Conservation (phyloP, 352 stramenopile species). For the Phytopythium boreale region DNA sequence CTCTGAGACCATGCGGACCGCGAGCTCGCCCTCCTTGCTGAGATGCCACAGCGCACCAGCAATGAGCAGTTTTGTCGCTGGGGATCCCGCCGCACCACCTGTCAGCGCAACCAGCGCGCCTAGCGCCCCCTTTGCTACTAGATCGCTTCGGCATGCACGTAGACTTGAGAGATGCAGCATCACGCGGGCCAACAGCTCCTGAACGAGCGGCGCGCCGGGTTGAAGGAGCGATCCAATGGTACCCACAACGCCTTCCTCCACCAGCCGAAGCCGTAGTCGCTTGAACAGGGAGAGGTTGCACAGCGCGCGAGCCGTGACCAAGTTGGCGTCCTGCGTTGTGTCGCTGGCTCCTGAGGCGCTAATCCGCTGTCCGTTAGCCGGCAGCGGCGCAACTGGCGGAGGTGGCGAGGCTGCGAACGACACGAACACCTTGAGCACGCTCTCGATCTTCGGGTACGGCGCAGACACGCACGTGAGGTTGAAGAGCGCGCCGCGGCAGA, state of each 20-base stretch:
- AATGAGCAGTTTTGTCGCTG: constrained; percentile 49
- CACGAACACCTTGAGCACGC: constrained; percentile 71
- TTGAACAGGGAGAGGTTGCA: constrained; percentile 90
- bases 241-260: constrained; percentile 88
- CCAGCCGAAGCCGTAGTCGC: constrained; percentile 67
- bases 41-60: constrained; percentile 60
- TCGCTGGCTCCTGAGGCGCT: constrained; percentile 3
- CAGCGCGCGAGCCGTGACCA: constrained; percentile 65
- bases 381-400: constrained; percentile 9
- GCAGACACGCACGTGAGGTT: constrained; percentile 87
- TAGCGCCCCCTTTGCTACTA: constrained; percentile 73
- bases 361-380: constrained; percentile 12
- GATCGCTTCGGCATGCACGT: constrained; percentile 54
- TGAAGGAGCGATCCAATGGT: constrained; percentile 65
- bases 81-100: constrained; percentile 18
- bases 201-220: constrained; percentile 33
- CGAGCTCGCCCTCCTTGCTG: constrained; percentile 64
- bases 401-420: constrained; percentile 49
- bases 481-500: constrained; percentile 80
- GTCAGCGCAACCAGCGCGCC: constrained; percentile 48
- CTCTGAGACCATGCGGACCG: constrained; percentile 75
- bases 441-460: constrained; percentile 88
- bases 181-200: constrained; percentile 65
- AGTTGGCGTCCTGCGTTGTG: constrained; percentile 37
- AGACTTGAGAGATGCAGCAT: constrained; percentile 69